Conservation (phyloP, 2,329 filamentous ascomycete genomes). For the Colletotrichum cordylinicola region DNA sequence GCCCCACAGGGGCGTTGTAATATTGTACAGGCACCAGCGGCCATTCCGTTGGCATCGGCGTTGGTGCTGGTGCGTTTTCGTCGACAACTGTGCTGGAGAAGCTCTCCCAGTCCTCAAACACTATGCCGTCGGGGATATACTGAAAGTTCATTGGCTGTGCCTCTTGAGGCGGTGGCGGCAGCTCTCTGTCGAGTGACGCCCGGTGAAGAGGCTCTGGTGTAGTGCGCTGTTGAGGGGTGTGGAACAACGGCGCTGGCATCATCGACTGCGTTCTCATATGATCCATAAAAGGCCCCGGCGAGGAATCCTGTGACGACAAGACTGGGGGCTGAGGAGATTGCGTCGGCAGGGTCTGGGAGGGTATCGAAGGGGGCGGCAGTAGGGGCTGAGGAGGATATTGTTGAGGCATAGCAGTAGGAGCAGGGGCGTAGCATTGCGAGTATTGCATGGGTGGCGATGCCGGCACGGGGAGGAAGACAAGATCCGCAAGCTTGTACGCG, state of each 20-base stretch:
- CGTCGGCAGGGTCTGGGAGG: constrained; percentile 22
- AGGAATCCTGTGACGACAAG: constrained; percentile 18
- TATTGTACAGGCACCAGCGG: constrained; percentile 30
- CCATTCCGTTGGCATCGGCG: constrained; percentile 27
- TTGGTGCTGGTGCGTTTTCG: constrained; percentile 27
- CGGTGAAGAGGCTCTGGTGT: constrained; percentile 16
- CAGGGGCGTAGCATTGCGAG: constrained; percentile 20
- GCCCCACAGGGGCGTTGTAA: constrained; percentile 23
- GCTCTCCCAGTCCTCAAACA: constrained; percentile 49
- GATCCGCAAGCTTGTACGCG: constrained; percentile 62
- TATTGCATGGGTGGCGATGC: constrained; percentile 25
- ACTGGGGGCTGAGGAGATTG: constrained; percentile 21
- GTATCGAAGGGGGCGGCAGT: constrained; percentile 23
- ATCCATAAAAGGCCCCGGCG: constrained; percentile 15
- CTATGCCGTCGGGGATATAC: constrained; percentile 41
- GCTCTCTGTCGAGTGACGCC: constrained; percentile 22
- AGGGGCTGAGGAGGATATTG: constrained; percentile 22
- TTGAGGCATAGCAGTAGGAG: constrained; percentile 16
- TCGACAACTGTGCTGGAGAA: constrained; percentile 39
- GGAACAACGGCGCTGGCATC: constrained; percentile 21
- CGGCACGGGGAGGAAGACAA: constrained; percentile 36
- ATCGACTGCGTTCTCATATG: constrained; percentile 22
- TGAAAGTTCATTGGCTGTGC: constrained; percentile 46
- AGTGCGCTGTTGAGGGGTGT: constrained; percentile 10
- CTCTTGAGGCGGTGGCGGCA: constrained; percentile 23